These are phyloP conservation scores for Aspergillus novoparasiticus DNA, from an alignment of 2,329 filamentous ascomycete species.

Conservation along the genomic window DNA sequence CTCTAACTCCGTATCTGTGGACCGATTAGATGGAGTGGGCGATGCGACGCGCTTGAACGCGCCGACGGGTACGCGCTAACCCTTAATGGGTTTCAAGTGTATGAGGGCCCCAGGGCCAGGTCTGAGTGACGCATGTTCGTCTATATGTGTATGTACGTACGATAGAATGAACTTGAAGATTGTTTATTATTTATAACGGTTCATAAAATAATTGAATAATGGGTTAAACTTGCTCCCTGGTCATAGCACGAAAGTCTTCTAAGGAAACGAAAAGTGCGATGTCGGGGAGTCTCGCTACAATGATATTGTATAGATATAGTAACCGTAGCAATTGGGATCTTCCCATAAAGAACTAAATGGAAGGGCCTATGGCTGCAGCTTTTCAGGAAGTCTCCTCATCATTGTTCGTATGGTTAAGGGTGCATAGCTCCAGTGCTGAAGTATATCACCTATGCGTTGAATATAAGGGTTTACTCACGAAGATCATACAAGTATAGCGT, in stretches of 20 bases:
- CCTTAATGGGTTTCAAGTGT: neutral
- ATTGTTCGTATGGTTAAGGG: neutral
- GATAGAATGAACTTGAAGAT: neutral
- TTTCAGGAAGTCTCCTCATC: neutral
- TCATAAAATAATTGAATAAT: neutral
- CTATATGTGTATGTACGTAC: neutral
- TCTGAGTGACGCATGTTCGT: neutral
- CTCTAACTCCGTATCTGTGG: neutral
- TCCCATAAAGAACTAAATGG: neutral
- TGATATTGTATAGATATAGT: neutral
- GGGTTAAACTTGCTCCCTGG: neutral
- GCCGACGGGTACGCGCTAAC: slow-evolving; percentile 12
- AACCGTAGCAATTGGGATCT: slow-evolving; percentile 7
- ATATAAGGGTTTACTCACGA: neutral
- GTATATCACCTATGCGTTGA: neutral
- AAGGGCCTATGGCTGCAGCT: neutral
- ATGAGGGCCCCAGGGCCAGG: too few relatives aligned
- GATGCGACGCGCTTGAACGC: slow-evolving; percentile 24
- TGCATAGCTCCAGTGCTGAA: neutral
- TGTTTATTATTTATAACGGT: neutral
- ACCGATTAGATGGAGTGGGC: slow-evolving; percentile 1
- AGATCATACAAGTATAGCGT: neutral
- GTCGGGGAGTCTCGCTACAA: neutral
- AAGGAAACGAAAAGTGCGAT: neutral
- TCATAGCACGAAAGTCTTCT: neutral